Conservation (phyloP, 2,329 filamentous ascomycete genomes). For the Capronia americana region DNA sequence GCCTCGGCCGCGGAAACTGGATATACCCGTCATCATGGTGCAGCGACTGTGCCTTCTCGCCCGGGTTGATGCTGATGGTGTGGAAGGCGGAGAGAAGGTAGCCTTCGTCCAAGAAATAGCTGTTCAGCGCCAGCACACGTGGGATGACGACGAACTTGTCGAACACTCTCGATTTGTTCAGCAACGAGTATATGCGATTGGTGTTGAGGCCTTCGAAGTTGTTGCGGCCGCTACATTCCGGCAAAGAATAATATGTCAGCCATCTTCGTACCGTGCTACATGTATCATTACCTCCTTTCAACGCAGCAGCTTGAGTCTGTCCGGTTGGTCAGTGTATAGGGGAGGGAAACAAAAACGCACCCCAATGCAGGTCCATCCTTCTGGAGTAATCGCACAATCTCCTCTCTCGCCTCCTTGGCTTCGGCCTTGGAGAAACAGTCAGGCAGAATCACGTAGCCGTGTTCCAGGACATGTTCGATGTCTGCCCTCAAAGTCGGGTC, state of each 20-base stretch:
- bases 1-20: slow-evolving; percentile 45
- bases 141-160: slow-evolving; percentile 48
- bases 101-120: slow-evolving; percentile 50
- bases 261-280: too few species aligned
- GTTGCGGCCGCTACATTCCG: slow-evolving; percentile 43
- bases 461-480: slow-evolving; percentile 43
- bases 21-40: slow-evolving; percentile 48
- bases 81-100: slow-evolving; percentile 46
- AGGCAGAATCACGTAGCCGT: slow-evolving; percentile 49
- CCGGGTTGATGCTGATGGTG: slow-evolving; percentile 50
- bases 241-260: slow-evolving; percentile 1
- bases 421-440: slow-evolving; percentile 45
- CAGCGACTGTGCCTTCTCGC: slow-evolving; percentile 48
- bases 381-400: slow-evolving; percentile 46
- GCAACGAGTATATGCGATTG: slow-evolving; percentile 48
- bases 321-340: neutral
- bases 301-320: too few species aligned
- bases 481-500: slow-evolving; percentile 40
- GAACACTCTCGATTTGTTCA: slow-evolving; percentile 50
- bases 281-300: too few species aligned
- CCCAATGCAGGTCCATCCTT: slow-evolving; percentile 25
- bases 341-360: neutral
- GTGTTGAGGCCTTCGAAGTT: slow-evolving; percentile 49
- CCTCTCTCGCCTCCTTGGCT: slow-evolving; percentile 42
- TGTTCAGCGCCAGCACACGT: slow-evolving; percentile 48